Conservation (phyloP, 805 yeast genomes). For the Jamesozyma gamospora region DNA sequence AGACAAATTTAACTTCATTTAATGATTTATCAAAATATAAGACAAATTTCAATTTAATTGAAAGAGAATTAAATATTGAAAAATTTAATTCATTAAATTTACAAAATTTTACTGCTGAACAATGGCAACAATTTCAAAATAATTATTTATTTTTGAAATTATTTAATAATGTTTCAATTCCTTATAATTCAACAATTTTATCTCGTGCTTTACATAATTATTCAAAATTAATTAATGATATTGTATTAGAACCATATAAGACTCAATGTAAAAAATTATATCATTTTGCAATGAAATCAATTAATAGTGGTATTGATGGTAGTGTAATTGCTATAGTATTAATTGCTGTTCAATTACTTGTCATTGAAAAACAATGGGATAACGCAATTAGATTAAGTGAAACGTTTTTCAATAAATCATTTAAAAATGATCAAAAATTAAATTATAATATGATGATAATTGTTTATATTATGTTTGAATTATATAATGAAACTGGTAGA, state of each 20-base stretch:
- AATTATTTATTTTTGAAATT: constrained; percentile 19
- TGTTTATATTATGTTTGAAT: constrained; percentile 18
- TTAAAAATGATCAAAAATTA: background rate
- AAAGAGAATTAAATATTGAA: constrained; percentile 29
- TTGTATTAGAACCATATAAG: constrained; percentile 20
- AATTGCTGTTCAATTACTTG: constrained; percentile 21
- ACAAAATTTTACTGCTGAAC: constrained; percentile 19
- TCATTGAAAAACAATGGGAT: constrained; percentile 21
- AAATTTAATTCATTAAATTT: constrained; percentile 12
- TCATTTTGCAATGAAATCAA: constrained; percentile 13
- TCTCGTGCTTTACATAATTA: constrained; percentile 20
- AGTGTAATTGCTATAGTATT: constrained; percentile 18
- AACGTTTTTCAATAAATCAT: constrained; percentile 11
- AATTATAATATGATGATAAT: constrained; percentile 3
- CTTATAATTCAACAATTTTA: constrained; percentile 10
- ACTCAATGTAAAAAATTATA: constrained; percentile 25
- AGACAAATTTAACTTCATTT: constrained; percentile 26
- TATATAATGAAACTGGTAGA: constrained; percentile 19
- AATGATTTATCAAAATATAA: constrained; percentile 24
- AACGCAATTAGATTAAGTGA: constrained; percentile 24
- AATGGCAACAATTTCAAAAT: constrained; percentile 17
- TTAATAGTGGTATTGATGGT: constrained; percentile 16
- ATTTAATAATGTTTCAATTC: constrained; percentile 19
- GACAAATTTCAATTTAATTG: constrained; percentile 22
- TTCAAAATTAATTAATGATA: constrained; percentile 14